A percentile compares a stretch with the other conserved stretches of the same genome.
Conservation (phyloP, 192 early-diverging fungal genomes). For the Coemansia brasiliensis region DNA sequence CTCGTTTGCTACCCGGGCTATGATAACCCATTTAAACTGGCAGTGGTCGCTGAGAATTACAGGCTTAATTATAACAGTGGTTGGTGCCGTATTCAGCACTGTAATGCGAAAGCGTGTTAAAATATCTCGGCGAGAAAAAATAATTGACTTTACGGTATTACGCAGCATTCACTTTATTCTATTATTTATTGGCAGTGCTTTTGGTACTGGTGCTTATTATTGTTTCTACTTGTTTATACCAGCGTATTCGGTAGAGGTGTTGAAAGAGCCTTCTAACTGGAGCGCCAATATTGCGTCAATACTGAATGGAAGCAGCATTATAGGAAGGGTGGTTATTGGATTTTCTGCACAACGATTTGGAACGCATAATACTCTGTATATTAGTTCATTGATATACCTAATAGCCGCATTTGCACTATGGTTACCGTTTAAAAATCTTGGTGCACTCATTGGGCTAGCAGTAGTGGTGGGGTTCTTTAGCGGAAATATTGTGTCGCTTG, state of each 20-base stretch:
- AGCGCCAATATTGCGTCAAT: constrained; percentile 34
- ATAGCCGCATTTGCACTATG: constrained; percentile 35
- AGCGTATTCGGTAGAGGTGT: constrained; percentile 9
- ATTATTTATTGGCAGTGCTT: constrained; percentile 7
- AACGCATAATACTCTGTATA: constrained; percentile 17
- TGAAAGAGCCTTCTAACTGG: constrained; percentile 18
- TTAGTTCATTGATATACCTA: constrained; percentile 16
- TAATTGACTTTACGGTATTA: constrained; percentile 18
- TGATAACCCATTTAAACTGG: constrained; percentile 57
- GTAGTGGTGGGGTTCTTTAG: constrained; percentile 37
- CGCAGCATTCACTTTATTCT: constrained; percentile 10
- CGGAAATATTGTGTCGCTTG: constrained; percentile 30
- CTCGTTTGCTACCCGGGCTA: constrained; percentile 53
- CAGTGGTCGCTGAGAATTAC: constrained; percentile 67
- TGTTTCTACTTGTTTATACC: constrained; percentile 15
- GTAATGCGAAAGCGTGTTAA: constrained; percentile 26
- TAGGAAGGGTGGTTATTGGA: constrained; percentile 30
- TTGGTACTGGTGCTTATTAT: constrained; percentile 9
- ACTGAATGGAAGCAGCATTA: constrained; percentile 32
- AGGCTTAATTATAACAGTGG: constrained; percentile 54
- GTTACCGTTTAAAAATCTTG: constrained; percentile 27
- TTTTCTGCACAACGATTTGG: constrained; percentile 26
- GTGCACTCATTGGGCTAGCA: constrained; percentile 21
- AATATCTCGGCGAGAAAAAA: constrained; percentile 12
- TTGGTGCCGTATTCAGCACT: constrained; percentile 8